Conservation (phyloP, 495 filamentous ascomycete species). For the Hypoxylon fragiforme region DNA sequence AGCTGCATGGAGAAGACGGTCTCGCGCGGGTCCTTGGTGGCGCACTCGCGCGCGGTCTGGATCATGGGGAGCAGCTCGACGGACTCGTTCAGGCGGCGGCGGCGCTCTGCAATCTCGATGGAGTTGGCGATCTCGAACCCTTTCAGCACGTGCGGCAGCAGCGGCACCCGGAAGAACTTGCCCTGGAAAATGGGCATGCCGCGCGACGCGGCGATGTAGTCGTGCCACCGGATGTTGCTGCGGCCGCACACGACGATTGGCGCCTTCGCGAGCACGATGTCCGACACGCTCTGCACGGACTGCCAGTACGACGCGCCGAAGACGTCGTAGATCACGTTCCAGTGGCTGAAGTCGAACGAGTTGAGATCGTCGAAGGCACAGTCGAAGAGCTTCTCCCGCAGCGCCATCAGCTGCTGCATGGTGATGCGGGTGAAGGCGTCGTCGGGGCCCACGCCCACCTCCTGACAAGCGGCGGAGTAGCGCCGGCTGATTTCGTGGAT, state of each 20-base stretch:
- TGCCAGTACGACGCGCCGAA: conserved; percentile 27
- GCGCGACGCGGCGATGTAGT: conserved; percentile 22
- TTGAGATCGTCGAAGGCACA: conserved; percentile 19
- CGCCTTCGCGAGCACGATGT: conserved; percentile 24
- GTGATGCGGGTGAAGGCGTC: background rate
- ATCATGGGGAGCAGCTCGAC: conserved; percentile 31
- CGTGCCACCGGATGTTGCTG: conserved; percentile 24
- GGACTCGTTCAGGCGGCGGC: conserved; percentile 14
- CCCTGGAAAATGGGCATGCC: conserved; percentile 19
- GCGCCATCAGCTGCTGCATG: conserved; percentile 6
- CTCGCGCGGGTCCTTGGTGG: conserved; percentile 19
- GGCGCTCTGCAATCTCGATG: conserved; percentile 21
- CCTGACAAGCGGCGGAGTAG: conserved; percentile 3
- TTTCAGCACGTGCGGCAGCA: conserved; percentile 2
- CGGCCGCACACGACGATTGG: conserved; percentile 28
- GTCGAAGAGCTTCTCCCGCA: conserved; percentile 1
- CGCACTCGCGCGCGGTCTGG: conserved; percentile 23
- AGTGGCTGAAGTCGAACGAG: conserved; percentile 19
- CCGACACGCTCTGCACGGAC: conserved; percentile 22
- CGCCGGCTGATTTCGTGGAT: conserved; percentile 25
- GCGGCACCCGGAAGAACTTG: conserved; percentile 20
- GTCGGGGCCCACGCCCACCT: conserved; percentile 14
- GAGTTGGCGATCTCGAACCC: conserved; percentile 13
- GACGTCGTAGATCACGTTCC: conserved; percentile 17
- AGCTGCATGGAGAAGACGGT: conserved; percentile 25